Evolutionary conservation across 768 basidiomycete genomes (phyloP).

Genomic region (Austroboletus eburneus): DNA sequence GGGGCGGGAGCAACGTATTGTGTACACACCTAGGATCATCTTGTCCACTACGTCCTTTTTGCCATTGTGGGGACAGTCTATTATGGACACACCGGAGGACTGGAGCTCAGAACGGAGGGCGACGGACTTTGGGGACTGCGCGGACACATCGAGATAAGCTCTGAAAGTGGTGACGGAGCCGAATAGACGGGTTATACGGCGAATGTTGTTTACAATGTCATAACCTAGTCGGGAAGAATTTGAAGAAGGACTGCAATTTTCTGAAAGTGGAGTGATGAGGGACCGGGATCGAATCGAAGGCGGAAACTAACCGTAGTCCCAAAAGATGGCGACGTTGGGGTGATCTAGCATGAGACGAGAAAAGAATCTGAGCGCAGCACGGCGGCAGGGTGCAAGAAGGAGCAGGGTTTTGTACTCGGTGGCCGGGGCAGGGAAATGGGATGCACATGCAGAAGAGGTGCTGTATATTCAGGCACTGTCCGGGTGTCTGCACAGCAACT

Average conservation of each 20-base stretch:
- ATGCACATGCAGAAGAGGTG: conserved; percentile 12
- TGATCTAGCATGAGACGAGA: conserved; percentile 31
- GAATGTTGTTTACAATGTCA: conserved; percentile 41
- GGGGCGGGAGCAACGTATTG: background rate
- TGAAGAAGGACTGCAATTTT: conserved; percentile 32
- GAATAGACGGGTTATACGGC: conserved; percentile 41
- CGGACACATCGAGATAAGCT: conserved; percentile 49
- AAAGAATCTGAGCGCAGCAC: conserved; percentile 9
- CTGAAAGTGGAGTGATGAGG: conserved; percentile 15
- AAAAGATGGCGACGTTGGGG: conserved; percentile 41
- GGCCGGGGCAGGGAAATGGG: conserved; percentile 7
- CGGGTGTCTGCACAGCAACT: conserved; percentile 13
- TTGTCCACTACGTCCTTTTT: conserved; percentile 41
- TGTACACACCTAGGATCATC: conserved; percentile 40
- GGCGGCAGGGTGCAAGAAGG: conserved; percentile 1
- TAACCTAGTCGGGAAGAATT: conserved; percentile 35
- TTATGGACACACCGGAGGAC: conserved; percentile 41
- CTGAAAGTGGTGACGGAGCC: conserved; percentile 49
- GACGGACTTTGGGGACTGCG: conserved; percentile 33
- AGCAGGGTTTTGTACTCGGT: conserved; percentile 22
- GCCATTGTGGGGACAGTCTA: conserved; percentile 33
- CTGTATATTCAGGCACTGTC: conserved; percentile 10
- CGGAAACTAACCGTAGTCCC: conserved; percentile 31
- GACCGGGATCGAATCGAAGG: background rate
- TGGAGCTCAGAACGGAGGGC: conserved; percentile 40